Evolutionary conservation across 2,329 filamentous ascomycete genomes (phyloP).

Genomic region (Epicoccum nigrum): DNA sequence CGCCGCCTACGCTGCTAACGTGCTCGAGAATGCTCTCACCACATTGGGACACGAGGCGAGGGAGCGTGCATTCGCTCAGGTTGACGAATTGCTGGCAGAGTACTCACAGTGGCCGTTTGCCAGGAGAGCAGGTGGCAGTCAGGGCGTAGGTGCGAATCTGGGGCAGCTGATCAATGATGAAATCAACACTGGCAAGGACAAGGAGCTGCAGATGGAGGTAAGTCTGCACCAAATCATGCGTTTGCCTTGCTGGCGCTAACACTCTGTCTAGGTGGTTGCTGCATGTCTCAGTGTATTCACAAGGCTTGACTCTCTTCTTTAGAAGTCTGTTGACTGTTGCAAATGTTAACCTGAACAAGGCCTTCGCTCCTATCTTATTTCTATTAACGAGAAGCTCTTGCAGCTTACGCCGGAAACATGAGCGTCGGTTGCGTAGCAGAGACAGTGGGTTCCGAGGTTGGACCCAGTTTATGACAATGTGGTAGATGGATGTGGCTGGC

Average conservation of each 20-base stretch:
- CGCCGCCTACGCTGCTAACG: constrained; percentile 96
- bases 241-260: not conserved
- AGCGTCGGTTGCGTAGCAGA: constrained; percentile 6
- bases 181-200: constrained; percentile 83
- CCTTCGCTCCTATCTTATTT: not conserved
- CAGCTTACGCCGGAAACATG: not conserved
- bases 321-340: constrained; percentile 39
- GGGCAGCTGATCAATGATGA: constrained; percentile 88
- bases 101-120: constrained; percentile 98
- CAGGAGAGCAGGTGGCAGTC: constrained; percentile 73
- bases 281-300: constrained; percentile 98
- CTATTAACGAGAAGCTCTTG: not conserved
- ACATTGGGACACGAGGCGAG: constrained; percentile 92
- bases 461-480: constrained; percentile 9
- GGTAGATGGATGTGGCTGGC: constrained; percentile 5
- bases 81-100: constrained; percentile 92
- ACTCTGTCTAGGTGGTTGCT: constrained; percentile 69
- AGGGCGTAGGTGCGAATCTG: constrained; percentile 90
- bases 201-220: constrained; percentile 95
- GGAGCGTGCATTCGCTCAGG: constrained; percentile 94
- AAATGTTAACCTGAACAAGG: constrained; percentile 10
- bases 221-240: constrained; percentile 29
- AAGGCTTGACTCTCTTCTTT: constrained; percentile 93
- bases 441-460: not conserved
- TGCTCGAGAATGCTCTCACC: constrained; percentile 95